These are phyloP conservation scores for Filosporella fistucella DNA, from an alignment of 495 filamentous ascomycete genomes.

Conservation along the genomic window DNA sequence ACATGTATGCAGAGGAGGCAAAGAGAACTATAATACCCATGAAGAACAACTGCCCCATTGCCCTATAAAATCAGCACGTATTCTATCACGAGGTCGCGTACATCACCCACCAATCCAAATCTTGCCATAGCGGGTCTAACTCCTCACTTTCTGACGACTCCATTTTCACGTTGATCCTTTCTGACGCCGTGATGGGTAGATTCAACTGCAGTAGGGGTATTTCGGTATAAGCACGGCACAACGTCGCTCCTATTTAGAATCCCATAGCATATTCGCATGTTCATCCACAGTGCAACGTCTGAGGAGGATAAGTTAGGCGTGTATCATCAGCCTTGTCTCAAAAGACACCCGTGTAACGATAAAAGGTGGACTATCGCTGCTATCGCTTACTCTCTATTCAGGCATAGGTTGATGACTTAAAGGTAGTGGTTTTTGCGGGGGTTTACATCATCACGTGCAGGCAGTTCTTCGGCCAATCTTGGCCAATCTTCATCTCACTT, in stretches of 20 bases:
- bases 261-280: not conserved
- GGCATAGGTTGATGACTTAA: no score
- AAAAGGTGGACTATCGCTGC: not conserved
- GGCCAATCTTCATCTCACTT: no score
- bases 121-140: slow-evolving; percentile 66
- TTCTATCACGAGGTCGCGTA: not conserved
- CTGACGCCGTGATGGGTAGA: slow-evolving; percentile 7
- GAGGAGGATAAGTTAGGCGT: not conserved
- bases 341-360: not conserved
- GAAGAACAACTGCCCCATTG: slow-evolving; percentile 86
- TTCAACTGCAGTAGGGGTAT: not conserved
- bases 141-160: slow-evolving; percentile 28
- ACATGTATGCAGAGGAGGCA: no score
- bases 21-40: slow-evolving; percentile 6
- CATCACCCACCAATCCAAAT: slow-evolving; percentile 54
- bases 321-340: not conserved
- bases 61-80: slow-evolving; percentile 34
- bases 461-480: no score
- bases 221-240: slow-evolving; percentile 5
- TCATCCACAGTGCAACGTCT: slow-evolving; percentile 8
- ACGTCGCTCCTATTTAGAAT: slow-evolving; percentile 10
- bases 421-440: no score
- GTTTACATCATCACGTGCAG: no score
- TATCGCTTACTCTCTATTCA: no score
- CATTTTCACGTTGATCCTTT: slow-evolving; percentile 14